These are phyloP conservation scores for Colletotrichum magnum DNA, from an alignment of 2,329 filamentous ascomycete genomes.

Conservation along the genomic window DNA sequence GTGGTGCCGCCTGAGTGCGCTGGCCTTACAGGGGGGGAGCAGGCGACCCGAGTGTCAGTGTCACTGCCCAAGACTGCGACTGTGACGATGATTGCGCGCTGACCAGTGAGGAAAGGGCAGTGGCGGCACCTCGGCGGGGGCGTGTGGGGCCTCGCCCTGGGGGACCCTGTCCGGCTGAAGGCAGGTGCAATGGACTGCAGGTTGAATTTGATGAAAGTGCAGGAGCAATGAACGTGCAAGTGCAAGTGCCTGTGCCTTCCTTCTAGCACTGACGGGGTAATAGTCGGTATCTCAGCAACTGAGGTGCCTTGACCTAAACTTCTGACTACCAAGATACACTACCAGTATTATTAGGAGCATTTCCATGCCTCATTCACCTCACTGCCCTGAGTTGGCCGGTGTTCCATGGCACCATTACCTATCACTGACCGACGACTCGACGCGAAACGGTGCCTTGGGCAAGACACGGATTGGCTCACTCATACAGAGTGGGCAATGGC, in stretches of 20 bases:
- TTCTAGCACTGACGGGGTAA: too few species aligned
- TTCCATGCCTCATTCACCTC: too few species aligned
- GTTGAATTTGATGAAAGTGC: too few species aligned
- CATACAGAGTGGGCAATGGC: slow-evolving; percentile 5
- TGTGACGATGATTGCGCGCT: not conserved
- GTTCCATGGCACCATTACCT: not conserved
- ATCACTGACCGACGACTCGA: not conserved
- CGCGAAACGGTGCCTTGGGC: too few species aligned
- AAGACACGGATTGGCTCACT: not conserved
- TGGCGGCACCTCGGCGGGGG: not conserved
- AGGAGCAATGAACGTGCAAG: too few species aligned
- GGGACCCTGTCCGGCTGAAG: slow-evolving; percentile 29
- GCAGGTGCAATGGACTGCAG: not conserved
- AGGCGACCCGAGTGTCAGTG: slow-evolving; percentile 1
- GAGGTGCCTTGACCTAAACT: too few species aligned
- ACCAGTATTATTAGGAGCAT: too few species aligned
- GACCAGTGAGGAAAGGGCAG: not conserved
- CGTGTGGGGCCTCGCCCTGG: slow-evolving; percentile 13
- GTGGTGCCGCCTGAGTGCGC: too few species aligned
- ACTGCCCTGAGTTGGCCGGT: not conserved
- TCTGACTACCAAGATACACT: too few species aligned
- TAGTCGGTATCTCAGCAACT: too few species aligned
- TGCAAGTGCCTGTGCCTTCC: too few species aligned
- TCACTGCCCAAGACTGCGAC: not conserved
- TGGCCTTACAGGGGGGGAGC: not conserved